Evolutionary conservation across 2,329 filamentous ascomycete genomes (phyloP).

Genomic region (Botrytis fabae): DNA sequence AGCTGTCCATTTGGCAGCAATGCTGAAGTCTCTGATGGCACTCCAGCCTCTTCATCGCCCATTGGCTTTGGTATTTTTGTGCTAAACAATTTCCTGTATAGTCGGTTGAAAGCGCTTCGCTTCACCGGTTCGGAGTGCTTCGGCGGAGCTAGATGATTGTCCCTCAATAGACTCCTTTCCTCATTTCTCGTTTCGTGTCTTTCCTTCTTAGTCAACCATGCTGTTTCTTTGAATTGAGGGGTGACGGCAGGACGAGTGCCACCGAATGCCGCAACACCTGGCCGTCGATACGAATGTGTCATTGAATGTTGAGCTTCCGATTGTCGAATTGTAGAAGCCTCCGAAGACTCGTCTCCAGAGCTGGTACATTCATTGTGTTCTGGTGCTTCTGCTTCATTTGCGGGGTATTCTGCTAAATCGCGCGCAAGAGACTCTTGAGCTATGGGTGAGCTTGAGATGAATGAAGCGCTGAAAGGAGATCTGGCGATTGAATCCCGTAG

Average conservation of each 20-base stretch:
- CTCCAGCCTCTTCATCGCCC: slow-evolving; percentile 45
- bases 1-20: slow-evolving; percentile 44
- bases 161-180: slow-evolving; percentile 61
- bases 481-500: slow-evolving; percentile 35
- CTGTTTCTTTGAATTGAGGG: slow-evolving; percentile 50
- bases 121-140: slow-evolving; percentile 49
- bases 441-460: slow-evolving; percentile 62
- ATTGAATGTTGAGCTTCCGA: slow-evolving; percentile 49
- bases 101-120: slow-evolving; percentile 42
- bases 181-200: slow-evolving; percentile 57
- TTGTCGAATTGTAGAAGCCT: slow-evolving; percentile 41
- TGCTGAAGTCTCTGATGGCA: slow-evolving; percentile 45
- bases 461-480: slow-evolving; percentile 46
- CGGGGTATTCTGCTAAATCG: slow-evolving; percentile 65
- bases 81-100: slow-evolving; percentile 52
- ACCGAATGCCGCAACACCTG: slow-evolving; percentile 73
- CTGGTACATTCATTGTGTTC: slow-evolving; percentile 44
- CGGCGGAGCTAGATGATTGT: slow-evolving; percentile 65
- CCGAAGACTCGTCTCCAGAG: slow-evolving; percentile 43
- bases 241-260: slow-evolving; percentile 70
- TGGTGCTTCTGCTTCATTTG: slow-evolving; percentile 51
- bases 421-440: slow-evolving; percentile 65
- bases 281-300: slow-evolving; percentile 70
- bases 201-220: slow-evolving; percentile 54
- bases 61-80: slow-evolving; percentile 50